These are phyloP conservation scores for Rosa lucieae DNA, from an alignment of 306 rosid genomes.

Conservation along the genomic window DNA sequence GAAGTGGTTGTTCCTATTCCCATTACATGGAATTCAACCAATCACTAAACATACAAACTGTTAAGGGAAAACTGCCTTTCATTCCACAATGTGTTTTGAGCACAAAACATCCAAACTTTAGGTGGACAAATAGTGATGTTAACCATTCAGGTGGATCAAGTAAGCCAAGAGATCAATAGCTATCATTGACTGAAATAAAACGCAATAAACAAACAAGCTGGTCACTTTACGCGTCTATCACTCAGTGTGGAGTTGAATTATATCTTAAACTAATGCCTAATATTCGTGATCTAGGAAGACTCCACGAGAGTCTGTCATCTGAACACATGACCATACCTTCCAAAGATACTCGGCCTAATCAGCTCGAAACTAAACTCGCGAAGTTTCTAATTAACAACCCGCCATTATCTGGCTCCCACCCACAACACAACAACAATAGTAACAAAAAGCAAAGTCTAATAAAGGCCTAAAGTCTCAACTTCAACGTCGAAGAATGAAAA, in stretches of 20 bases:
- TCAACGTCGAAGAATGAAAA: too few relatives aligned
- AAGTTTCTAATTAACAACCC: slow-evolving; percentile 10
- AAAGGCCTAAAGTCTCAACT: too few relatives aligned
- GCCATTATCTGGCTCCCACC: slow-evolving; percentile 3
- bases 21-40: slow-evolving; percentile 9
- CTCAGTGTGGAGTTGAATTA: slow-evolving; percentile 14
- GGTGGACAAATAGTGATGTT: slow-evolving; percentile 23
- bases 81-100: slow-evolving; percentile 2
- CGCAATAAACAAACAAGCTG: slow-evolving; percentile 27
- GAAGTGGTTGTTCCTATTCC: background rate
- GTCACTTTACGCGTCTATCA: slow-evolving; percentile 27
- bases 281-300: slow-evolving; percentile 24
- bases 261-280: slow-evolving; percentile 14
- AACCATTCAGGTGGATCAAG: slow-evolving; percentile 28
- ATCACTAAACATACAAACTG: slow-evolving; percentile 8
- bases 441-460: background rate
- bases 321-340: slow-evolving; percentile 14
- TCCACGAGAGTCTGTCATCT: background rate
- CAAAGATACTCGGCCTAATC: slow-evolving; percentile 7
- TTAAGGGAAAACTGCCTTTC: slow-evolving; percentile 10
- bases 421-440: background rate
- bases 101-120: slow-evolving; percentile 13
- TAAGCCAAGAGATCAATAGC: slow-evolving; percentile 21
- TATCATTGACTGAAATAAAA: slow-evolving; percentile 29
- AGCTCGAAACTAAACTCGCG: background rate